These are phyloP conservation scores for Ogataea polymorpha DNA, from an alignment of 805 yeast genomes.

Conservation along the genomic window DNA sequence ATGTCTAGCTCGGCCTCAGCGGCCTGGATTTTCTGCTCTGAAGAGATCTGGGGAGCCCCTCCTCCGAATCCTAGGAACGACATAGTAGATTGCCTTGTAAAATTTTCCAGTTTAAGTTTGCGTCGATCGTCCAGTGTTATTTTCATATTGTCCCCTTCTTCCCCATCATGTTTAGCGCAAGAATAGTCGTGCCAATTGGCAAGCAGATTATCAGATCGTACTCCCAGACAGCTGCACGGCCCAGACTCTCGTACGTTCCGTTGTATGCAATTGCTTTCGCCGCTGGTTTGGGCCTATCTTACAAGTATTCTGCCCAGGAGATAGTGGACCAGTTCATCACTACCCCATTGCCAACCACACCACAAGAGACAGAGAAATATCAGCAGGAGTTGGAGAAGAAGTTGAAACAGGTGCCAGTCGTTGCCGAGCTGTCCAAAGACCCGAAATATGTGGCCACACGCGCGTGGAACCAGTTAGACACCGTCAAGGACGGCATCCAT, in stretches of 20 bases:
- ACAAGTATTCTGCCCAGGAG: constrained; percentile 29
- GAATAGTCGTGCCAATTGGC: constrained; percentile 3
- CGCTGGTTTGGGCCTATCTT: constrained; percentile 26
- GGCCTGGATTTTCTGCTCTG: constrained; percentile 77
- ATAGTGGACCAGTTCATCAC: constrained; percentile 21
- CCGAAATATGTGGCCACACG: constrained; percentile 37
- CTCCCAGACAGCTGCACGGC: not conserved
- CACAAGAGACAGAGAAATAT: constrained; percentile 24
- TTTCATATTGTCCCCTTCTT: not conserved
- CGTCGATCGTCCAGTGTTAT: constrained; percentile 7
- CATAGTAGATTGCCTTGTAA: constrained; percentile 38
- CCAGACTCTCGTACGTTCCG: not conserved
- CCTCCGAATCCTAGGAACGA: constrained; percentile 75
- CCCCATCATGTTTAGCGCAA: constrained; percentile 2
- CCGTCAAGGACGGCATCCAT: constrained; percentile 36
- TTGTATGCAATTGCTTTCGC: constrained; percentile 17
- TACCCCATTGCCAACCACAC: constrained; percentile 21
- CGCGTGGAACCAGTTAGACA: constrained; percentile 45
- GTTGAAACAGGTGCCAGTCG: constrained; percentile 48
- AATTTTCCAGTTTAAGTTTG: constrained; percentile 6
- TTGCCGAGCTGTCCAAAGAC: constrained; percentile 42
- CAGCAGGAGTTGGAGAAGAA: constrained; percentile 41
- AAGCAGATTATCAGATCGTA: not conserved
- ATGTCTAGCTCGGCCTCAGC: constrained; percentile 97
- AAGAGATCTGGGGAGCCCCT: constrained; percentile 65